phyloP scores from a whole-genome alignment of 1,284 basidiomycete species.

The Retiboletus flavoniger region DNA sequence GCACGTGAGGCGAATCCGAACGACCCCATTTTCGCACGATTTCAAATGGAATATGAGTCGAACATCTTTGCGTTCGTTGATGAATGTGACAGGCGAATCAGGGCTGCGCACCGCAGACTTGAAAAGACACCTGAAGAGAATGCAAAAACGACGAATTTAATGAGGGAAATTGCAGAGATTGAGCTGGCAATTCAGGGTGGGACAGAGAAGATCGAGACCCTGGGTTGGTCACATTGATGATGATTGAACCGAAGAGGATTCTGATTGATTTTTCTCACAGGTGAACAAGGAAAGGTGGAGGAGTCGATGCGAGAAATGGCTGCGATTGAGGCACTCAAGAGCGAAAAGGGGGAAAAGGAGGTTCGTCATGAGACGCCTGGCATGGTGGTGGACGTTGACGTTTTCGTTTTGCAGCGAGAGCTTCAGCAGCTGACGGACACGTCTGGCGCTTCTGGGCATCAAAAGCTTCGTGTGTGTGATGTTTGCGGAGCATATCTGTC shows the following conservation, averaged over 20 bases:
- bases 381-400: not conserved
- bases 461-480: conserved; percentile 98
- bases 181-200: conserved; percentile 98
- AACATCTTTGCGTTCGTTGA: conserved; percentile 96
- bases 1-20: conserved; percentile 72
- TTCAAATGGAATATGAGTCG: conserved; percentile 93
- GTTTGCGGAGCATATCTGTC: conserved; percentile 99
- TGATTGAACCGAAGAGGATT: conserved; percentile 5
- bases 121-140: conserved; percentile 99
- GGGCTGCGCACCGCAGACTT: conserved; percentile 88
- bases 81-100: conserved; percentile 96
- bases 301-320: conserved; percentile 97
- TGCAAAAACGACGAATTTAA: conserved; percentile 96
- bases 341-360: conserved; percentile 95
- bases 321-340: conserved; percentile 96
- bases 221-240: conserved; percentile 56
- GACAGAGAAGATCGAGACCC: conserved; percentile 94
- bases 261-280: conserved; percentile 38
- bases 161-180: conserved; percentile 99
- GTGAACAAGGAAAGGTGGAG: conserved; percentile 97
- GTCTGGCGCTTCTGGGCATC: conserved; percentile 97
- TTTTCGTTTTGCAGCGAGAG: conserved; percentile 64
- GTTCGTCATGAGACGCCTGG: conserved; percentile 39
- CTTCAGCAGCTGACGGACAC: conserved; percentile 96
- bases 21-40: conserved; percentile 78